Evolutionary conservation across 179 eudicot genomes (phyloP), one percentile per base, ranked within the genome.

Genomic region (Heliamphora pulchella): DNA sequence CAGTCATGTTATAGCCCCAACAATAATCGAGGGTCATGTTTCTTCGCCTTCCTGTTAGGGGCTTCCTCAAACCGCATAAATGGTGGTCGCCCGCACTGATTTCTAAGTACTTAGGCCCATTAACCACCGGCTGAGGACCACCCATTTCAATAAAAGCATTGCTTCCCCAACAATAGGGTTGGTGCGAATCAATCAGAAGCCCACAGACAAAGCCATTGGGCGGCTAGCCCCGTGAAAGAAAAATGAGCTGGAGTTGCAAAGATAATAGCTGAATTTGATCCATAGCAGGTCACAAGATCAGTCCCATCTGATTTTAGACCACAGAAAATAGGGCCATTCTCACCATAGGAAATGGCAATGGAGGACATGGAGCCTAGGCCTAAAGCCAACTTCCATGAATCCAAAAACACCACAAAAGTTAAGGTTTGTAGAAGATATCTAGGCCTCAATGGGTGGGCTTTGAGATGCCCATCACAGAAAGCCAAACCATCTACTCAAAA

Each of bases 21-120:
- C 99, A 96, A 83, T 96, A 98, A 53, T 92, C 90, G 44, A 94
- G 81, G 0, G 97, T 91, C 46, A 80, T 80, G 78, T 91, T 86
- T 81, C 97, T 87, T 53, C 73, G 84, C 54, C 70, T 86, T 13
- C 94, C 96, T 18, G 22, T 87, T 57, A 89, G 84, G 75, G 94
- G 91, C 58, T 85, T 89, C 57, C 97, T 88, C 78, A 96, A 76
- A 2, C 91, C 99, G 81, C 99, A 96, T 50, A 96, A 81, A 87
- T 96, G 99, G 79, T 94, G 86, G 73, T 96, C 99, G n/a, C 99
- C 99, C 1, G 99, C 99, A 82, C 96, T 92, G 47, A 94, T 89
- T 75, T 96, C 98, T 8, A 89, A 66, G 79, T 94, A 96, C 50
- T 88, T 84, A n/a, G 97, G 81, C 8, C 89, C 90, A 18, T 79